These are phyloP conservation scores for Gossypium raimondii DNA, from an alignment of 345 rosid species.

Conservation along the genomic window DNA sequence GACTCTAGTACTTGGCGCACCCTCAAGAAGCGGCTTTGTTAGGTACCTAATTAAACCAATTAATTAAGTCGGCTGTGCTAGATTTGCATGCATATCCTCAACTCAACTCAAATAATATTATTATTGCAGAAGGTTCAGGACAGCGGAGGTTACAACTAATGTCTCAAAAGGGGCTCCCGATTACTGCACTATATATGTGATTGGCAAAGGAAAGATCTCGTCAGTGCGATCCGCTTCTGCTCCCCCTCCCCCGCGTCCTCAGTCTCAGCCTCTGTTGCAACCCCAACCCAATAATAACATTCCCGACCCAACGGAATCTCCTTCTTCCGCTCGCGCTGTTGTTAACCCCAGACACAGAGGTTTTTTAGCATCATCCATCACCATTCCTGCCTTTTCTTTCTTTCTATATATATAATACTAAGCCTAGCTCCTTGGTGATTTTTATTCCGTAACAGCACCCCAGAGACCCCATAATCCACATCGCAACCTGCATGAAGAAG, in stretches of 20 bases:
- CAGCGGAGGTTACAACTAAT: conserved; percentile 46
- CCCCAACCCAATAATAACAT: conserved; percentile 11
- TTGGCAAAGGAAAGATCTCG: conserved; percentile 61
- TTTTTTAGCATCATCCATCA: background rate
- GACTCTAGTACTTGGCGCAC: conserved; percentile 50
- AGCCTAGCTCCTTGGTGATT: background rate
- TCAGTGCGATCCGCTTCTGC: conserved; percentile 50
- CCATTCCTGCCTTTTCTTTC: background rate
- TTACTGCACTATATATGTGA: conserved; percentile 68
- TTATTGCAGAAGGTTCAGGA: conserved; percentile 53
- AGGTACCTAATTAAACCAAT: conserved; percentile 33
- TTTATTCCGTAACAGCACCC: conserved; percentile 10
- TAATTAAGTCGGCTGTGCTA: too few relatives aligned
- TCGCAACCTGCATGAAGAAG: conserved; percentile 28
- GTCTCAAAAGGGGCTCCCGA: conserved; percentile 62
- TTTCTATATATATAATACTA: background rate
- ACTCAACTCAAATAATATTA: too few relatives aligned
- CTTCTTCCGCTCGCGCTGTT: background rate
- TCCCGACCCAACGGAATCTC: conserved; percentile 3
- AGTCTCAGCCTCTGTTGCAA: background rate
- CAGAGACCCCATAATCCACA: conserved; percentile 23
- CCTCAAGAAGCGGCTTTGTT: conserved; percentile 52
- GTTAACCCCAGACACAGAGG: conserved; percentile 29
- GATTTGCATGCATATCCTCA: too few relatives aligned
- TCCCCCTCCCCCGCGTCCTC: conserved; percentile 28